Conservation (phyloP, 768 basidiomycete genomes). For the Sarcodon sp. region DNA sequence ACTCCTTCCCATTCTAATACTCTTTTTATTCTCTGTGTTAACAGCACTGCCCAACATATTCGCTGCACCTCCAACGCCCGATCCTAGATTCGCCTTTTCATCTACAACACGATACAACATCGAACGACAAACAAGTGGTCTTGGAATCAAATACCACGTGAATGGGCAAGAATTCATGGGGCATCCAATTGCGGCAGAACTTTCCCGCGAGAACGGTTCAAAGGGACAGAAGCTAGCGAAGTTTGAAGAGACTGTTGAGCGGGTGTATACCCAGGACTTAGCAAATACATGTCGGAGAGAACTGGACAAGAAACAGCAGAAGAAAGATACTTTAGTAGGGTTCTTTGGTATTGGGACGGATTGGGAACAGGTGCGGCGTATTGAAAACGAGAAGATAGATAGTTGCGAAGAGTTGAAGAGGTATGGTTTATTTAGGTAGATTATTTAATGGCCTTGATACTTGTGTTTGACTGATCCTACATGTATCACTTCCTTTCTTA, state of each 20-base stretch:
- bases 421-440: constrained; percentile 39
- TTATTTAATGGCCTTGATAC: neutral
- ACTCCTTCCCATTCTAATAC: constrained; percentile 71
- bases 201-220: constrained; percentile 28
- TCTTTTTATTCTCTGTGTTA: constrained; percentile 76
- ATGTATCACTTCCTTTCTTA: neutral
- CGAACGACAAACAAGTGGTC: constrained; percentile 55
- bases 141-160: constrained; percentile 78
- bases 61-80: constrained; percentile 49
- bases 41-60: constrained; percentile 74
- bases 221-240: constrained; percentile 27
- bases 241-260: constrained; percentile 75
- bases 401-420: constrained; percentile 69
- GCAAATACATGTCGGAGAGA: constrained; percentile 63
- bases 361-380: constrained; percentile 74
- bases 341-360: constrained; percentile 89
- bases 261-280: constrained; percentile 56
- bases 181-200: constrained; percentile 71
- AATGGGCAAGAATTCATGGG: constrained; percentile 60
- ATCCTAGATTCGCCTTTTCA: constrained; percentile 70
- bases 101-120: constrained; percentile 46
- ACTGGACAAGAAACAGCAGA: constrained; percentile 51
- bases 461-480: neutral
- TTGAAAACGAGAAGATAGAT: constrained; percentile 56
- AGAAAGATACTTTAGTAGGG: constrained; percentile 68